These are phyloP conservation scores for Protomyces arabidopsidicola DNA, from an alignment of 1,139 yeast species.

Conservation along the genomic window DNA sequence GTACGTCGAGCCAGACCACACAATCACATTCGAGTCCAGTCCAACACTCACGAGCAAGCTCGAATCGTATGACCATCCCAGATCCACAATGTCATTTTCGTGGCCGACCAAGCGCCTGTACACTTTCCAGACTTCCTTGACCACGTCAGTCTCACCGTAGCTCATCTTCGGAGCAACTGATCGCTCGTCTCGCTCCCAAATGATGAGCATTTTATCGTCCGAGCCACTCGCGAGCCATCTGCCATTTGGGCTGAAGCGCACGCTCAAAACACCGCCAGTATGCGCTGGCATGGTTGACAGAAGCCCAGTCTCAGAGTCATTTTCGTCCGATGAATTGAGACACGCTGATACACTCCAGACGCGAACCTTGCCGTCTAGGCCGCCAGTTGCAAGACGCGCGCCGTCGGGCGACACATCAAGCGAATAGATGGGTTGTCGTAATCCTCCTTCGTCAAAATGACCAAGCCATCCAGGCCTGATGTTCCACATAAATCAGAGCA, in stretches of 20 bases:
- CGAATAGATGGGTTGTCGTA: conserved; percentile 51
- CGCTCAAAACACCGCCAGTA: conserved; percentile 87
- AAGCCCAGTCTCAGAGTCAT: conserved; percentile 49
- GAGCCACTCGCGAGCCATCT: conserved; percentile 88
- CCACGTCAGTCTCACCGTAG: conserved; percentile 26
- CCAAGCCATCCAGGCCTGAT: conserved; percentile 26
- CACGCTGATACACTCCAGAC: conserved; percentile 78
- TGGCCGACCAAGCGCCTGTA: conserved; percentile 81
- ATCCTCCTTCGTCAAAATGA: conserved; percentile 17
- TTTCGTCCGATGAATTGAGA: conserved; percentile 34
- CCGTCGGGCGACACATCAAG: conserved; percentile 79
- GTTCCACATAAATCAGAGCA: background rate
- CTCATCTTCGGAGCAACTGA: conserved; percentile 23
- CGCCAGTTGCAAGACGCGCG: conserved; percentile 83
- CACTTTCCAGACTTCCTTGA: conserved; percentile 29
- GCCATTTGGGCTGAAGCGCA: conserved; percentile 88
- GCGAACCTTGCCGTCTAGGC: conserved; percentile 80
- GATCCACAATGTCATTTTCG: conserved; percentile 93
- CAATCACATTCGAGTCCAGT: conserved; percentile 79
- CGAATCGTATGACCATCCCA: conserved; percentile 97
- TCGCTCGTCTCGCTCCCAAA: conserved; percentile 87
- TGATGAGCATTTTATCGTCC: conserved; percentile 83
- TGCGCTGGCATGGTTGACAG: conserved; percentile 78
- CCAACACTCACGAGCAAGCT: conserved; percentile 88
- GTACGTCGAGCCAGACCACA: conserved; percentile 91